phyloP scores from a whole-genome alignment of 805 yeast genomes.

The Ogataea glucozyma region DNA sequence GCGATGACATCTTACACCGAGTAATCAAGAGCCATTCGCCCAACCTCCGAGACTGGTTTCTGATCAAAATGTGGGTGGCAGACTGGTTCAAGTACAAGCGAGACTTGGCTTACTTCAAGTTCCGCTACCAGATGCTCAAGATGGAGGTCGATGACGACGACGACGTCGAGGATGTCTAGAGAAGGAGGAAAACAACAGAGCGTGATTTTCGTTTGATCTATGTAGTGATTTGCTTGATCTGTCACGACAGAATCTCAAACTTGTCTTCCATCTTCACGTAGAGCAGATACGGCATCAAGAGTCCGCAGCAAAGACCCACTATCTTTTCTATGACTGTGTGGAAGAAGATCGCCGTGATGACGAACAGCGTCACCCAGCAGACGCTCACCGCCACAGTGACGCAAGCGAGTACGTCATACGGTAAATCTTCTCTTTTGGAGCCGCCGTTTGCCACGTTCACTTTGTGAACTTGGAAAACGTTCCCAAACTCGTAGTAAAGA shows the following conservation, averaged over 20 bases:
- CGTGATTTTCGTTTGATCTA: no score
- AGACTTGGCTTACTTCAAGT: constrained; percentile 11
- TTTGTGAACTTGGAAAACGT: constrained; percentile 11
- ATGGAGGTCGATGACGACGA: constrained; percentile 7
- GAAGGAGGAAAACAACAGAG: no score
- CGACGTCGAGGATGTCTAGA: constrained; percentile 7
- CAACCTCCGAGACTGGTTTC: constrained; percentile 14
- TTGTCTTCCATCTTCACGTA: constrained; percentile 19
- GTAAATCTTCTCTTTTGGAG: background rate
- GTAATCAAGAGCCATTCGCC: constrained; percentile 4
- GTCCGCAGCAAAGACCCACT: constrained; percentile 44
- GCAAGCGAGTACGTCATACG: background rate
- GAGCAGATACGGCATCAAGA: constrained; percentile 34
- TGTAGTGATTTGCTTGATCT: background rate
- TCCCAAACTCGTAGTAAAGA: constrained; percentile 27
- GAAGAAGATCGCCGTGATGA: constrained; percentile 49
- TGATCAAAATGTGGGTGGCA: constrained; percentile 11
- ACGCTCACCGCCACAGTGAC: constrained; percentile 21
- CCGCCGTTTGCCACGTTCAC: constrained; percentile 6
- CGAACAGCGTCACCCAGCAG: constrained; percentile 42
- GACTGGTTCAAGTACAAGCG: constrained; percentile 15
- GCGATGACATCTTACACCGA: constrained; percentile 1
- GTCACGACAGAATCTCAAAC: constrained; percentile 14
- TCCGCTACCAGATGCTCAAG: constrained; percentile 10
- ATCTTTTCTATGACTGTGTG: constrained; percentile 50